Percentiles rank a stretch among this genome's conserved stretches.
Evolutionary conservation across 1,139 yeast species (phyloP).

Genomic region (Hyphopichia pseudoburtonii): DNA sequence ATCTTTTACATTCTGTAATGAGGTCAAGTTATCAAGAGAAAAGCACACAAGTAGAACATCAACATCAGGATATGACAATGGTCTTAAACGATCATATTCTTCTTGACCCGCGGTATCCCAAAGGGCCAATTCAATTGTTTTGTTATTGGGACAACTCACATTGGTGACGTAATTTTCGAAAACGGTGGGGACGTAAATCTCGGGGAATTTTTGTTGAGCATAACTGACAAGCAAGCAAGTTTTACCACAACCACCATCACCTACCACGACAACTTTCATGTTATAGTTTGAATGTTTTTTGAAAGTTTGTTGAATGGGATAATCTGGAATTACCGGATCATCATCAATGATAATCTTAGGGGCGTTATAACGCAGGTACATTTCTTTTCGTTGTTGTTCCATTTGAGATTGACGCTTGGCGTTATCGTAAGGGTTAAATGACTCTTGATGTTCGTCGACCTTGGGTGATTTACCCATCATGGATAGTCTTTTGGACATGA

Average conservation of each 20-base stretch:
- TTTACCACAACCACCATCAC: constrained; percentile 95
- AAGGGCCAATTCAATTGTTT: constrained; percentile 63
- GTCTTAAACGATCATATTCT: constrained; percentile 82
- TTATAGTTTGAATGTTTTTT: constrained; percentile 37
- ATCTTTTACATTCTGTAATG: constrained; percentile 72
- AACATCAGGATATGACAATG: constrained; percentile 81
- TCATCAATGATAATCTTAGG: constrained; percentile 37
- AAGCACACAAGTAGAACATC: constrained; percentile 76
- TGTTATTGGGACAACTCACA: constrained; percentile 54
- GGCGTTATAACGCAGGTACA: constrained; percentile 17
- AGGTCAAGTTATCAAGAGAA: constrained; percentile 61
- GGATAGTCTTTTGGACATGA: constrained; percentile 10
- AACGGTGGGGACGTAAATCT: constrained; percentile 81
- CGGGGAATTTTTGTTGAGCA: constrained; percentile 75
- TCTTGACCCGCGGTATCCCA: constrained; percentile 98
- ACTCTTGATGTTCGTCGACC: constrained; percentile 5
- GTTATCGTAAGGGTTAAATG: constrained; percentile 29
- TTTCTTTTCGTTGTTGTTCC: constrained; percentile 19
- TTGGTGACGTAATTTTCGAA: constrained; percentile 81
- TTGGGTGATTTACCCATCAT: constrained; percentile 6
- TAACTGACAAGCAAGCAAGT: constrained; percentile 84
- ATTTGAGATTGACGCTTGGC: constrained; percentile 22
- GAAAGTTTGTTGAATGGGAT: constrained; percentile 30
- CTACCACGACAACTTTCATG: constrained; percentile 80
- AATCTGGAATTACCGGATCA: constrained; percentile 41